These are phyloP conservation scores for Glycine tomentella DNA, from an alignment of 306 rosid species.

Conservation along the genomic window DNA sequence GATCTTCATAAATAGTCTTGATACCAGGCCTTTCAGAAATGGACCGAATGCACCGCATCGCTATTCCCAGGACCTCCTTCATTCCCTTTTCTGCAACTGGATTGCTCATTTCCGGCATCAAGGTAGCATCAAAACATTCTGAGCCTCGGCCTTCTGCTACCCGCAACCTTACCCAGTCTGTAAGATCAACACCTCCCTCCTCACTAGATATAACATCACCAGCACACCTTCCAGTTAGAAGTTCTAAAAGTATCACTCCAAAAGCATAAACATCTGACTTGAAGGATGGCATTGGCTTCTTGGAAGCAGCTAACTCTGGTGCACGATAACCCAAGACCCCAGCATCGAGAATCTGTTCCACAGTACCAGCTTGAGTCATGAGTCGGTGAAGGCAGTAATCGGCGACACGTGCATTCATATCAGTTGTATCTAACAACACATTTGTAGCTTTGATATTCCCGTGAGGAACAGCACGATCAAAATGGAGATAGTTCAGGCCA, in stretches of 20 bases:
- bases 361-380: slow-evolving; percentile 96
- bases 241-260: slow-evolving; percentile 89
- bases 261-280: slow-evolving; percentile 97
- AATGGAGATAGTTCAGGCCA: slow-evolving; percentile 99
- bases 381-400: slow-evolving; percentile 99
- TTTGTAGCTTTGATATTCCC: slow-evolving; percentile 97
- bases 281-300: slow-evolving; percentile 95
- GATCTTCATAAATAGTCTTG: slow-evolving; percentile 94
- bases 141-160: slow-evolving; percentile 87
- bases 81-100: slow-evolving; percentile 84
- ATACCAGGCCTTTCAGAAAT: slow-evolving; percentile 93
- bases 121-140: slow-evolving; percentile 78
- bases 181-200: slow-evolving; percentile 85
- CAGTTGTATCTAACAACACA: slow-evolving; percentile 83
- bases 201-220: slow-evolving; percentile 92
- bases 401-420: slow-evolving; percentile 90
- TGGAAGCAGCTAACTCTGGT: slow-evolving; percentile 92
- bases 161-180: slow-evolving; percentile 86
- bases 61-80: slow-evolving; percentile 90
- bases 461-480: slow-evolving; percentile 97
- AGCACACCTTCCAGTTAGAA: slow-evolving; percentile 94
- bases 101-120: slow-evolving; percentile 71
- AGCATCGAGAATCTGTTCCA: slow-evolving; percentile 95
- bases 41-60: slow-evolving; percentile 76
- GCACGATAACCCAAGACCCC: slow-evolving; percentile 95